These are phyloP conservation scores for Pisolithus microcarpus DNA, from an alignment of 768 basidiomycete species.

Conservation along the genomic window DNA sequence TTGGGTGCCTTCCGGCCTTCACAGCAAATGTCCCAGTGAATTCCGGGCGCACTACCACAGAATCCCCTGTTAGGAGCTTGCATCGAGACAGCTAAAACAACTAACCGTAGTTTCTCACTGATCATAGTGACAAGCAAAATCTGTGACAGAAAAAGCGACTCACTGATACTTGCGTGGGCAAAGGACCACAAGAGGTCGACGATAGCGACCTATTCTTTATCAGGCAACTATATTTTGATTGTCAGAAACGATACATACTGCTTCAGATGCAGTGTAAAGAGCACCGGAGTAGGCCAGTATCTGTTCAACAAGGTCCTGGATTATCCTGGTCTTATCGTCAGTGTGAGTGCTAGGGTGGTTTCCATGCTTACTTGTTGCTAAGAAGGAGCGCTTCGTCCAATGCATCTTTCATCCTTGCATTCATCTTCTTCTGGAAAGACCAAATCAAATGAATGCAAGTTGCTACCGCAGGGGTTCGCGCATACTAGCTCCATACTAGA, in stretches of 20 bases:
- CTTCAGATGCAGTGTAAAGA: slow-evolving; percentile 87
- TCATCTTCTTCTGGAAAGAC: slow-evolving; percentile 66
- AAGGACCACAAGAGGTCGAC: slow-evolving; percentile 90
- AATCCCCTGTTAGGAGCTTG: neutral
- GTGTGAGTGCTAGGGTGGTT: neutral
- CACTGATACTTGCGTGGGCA: slow-evolving; percentile 75
- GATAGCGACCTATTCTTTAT: slow-evolving; percentile 57
- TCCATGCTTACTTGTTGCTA: slow-evolving; percentile 58
- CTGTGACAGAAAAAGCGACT: slow-evolving; percentile 17
- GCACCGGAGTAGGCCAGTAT: slow-evolving; percentile 69
- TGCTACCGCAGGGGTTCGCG: neutral
- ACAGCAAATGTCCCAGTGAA: slow-evolving; percentile 87
- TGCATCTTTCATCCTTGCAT: slow-evolving; percentile 83
- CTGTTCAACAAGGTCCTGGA: slow-evolving; percentile 66
- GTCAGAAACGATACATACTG: slow-evolving; percentile 35
- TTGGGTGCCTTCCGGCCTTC: slow-evolving; percentile 82
- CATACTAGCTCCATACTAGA: slow-evolving; percentile 77
- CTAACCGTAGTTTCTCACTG: slow-evolving; percentile 47
- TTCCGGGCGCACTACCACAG: slow-evolving; percentile 70
- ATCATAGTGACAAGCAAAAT: neutral
- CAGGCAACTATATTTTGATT: neutral
- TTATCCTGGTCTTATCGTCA: slow-evolving; percentile 45
- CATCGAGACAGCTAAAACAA: neutral
- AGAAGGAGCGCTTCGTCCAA: slow-evolving; percentile 84
- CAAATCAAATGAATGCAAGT: neutral